These are phyloP conservation scores for Botrytis byssoidea DNA, from an alignment of 2,329 filamentous ascomycete genomes.

Conservation along the genomic window DNA sequence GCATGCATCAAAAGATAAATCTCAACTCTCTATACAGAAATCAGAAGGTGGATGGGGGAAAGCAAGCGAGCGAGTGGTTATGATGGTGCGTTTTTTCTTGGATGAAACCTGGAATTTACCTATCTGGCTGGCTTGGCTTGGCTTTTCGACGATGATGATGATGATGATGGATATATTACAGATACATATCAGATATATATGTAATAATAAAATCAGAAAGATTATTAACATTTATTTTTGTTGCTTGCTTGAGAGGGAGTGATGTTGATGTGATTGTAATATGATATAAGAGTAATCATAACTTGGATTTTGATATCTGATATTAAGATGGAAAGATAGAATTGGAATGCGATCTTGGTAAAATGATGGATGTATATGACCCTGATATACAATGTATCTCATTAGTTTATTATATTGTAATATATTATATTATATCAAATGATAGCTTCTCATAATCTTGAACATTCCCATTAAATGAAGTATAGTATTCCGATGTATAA, in stretches of 20 bases:
- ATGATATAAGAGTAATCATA: not conserved
- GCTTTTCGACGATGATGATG: slow-evolving; percentile 2
- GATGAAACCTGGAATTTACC: not conserved
- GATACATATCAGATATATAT: not conserved
- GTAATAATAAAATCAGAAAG: slow-evolving; percentile 8
- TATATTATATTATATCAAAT: no score
- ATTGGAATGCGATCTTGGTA: not conserved
- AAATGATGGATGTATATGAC: not conserved
- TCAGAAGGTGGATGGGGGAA: not conserved
- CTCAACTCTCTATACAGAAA: slow-evolving; percentile 16
- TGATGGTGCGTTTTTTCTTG: not conserved
- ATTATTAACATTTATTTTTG: not conserved
- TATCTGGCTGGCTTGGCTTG: not conserved
- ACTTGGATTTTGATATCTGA: not conserved
- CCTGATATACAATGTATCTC: no score
- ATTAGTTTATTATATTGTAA: no score
- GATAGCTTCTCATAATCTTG: not conserved
- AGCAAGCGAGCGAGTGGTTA: not conserved
- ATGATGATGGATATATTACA: not conserved
- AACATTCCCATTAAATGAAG: not conserved
- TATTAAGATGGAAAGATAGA: not conserved
- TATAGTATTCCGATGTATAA: no score
- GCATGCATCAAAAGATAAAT: slow-evolving; percentile 16
- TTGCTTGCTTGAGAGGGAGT: not conserved
- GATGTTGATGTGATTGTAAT: not conserved